phyloP scores from a whole-genome alignment of 257 asterid species.

The Solanum rostratum region DNA sequence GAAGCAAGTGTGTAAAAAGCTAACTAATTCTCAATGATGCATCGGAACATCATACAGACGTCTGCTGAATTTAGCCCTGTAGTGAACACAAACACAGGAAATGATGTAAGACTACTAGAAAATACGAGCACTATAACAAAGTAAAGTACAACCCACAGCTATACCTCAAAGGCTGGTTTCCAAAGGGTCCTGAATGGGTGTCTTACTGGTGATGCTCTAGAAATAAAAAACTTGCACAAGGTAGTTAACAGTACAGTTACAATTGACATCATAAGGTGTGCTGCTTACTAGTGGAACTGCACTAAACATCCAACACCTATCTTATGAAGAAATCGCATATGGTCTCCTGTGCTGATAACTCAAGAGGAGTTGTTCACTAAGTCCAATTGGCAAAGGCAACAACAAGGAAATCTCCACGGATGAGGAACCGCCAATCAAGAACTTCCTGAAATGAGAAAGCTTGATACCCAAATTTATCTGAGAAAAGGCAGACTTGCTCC shows the following conservation, averaged over 20 bases:
- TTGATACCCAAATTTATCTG: constrained; percentile 53
- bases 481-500: constrained; percentile 79
- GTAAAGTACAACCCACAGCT: not conserved
- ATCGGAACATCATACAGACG: not conserved
- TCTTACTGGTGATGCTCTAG: constrained; percentile 34
- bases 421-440: constrained; percentile 75
- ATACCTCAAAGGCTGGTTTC: constrained; percentile 33
- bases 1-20: constrained; percentile 1
- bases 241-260: constrained; percentile 8
- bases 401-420: constrained; percentile 65
- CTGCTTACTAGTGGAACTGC: constrained; percentile 47
- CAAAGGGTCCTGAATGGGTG: constrained; percentile 39
- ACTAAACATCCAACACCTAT: constrained; percentile 40
- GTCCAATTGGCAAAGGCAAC: constrained; percentile 86
- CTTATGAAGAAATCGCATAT: constrained; percentile 37
- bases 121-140: not conserved
- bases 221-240: constrained; percentile 10
- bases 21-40: not conserved
- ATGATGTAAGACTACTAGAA: not conserved
- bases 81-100: not conserved
- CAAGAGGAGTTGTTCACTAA: constrained; percentile 42
- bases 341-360: constrained; percentile 45
- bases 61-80: not conserved
- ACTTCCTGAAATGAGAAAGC: constrained; percentile 75
- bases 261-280: constrained; percentile 2